These are phyloP conservation scores for Tetrapisispora taiwanensis DNA, from an alignment of 805 yeast genomes.

Conservation along the genomic window DNA sequence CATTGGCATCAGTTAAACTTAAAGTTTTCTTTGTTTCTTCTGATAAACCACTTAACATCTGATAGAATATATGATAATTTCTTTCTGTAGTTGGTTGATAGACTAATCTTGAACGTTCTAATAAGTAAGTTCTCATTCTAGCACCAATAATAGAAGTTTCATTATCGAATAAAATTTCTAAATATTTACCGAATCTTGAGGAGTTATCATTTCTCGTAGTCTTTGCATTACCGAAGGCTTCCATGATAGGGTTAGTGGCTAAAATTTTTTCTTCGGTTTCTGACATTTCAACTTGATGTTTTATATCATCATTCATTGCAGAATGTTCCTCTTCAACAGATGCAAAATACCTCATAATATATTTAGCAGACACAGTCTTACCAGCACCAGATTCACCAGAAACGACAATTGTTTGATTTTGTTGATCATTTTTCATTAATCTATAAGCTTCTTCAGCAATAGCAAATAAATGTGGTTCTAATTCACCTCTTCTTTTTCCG, in stretches of 20 bases:
- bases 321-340: conserved; percentile 58
- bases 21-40: conserved; percentile 43
- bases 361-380: conserved; percentile 93
- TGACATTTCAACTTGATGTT: conserved; percentile 55
- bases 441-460: conserved; percentile 96
- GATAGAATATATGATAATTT: conserved; percentile 92
- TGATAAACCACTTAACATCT: conserved; percentile 64
- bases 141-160: conserved; percentile 84
- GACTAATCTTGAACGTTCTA: conserved; percentile 89
- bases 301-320: conserved; percentile 26
- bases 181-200: conserved; percentile 88
- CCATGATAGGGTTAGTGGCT: conserved; percentile 89
- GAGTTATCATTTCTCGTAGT: conserved; percentile 85
- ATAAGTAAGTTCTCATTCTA: conserved; percentile 78
- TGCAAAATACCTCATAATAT: conserved; percentile 95
- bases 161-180: conserved; percentile 78
- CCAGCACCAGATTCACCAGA: conserved; percentile 99
- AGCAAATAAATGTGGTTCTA: conserved; percentile 94
- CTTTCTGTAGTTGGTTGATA: conserved; percentile 88
- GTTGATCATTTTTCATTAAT: conserved; percentile 76
- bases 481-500: conserved; percentile 85
- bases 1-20: conserved; percentile 53
- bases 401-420: conserved; percentile 92
- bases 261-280: conserved; percentile 87
- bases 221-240: conserved; percentile 90